Evolutionary conservation across 208 protist species (phyloP), one percentile per base, ranked within the genome.

Genomic region (Crithidia bombi): DNA sequence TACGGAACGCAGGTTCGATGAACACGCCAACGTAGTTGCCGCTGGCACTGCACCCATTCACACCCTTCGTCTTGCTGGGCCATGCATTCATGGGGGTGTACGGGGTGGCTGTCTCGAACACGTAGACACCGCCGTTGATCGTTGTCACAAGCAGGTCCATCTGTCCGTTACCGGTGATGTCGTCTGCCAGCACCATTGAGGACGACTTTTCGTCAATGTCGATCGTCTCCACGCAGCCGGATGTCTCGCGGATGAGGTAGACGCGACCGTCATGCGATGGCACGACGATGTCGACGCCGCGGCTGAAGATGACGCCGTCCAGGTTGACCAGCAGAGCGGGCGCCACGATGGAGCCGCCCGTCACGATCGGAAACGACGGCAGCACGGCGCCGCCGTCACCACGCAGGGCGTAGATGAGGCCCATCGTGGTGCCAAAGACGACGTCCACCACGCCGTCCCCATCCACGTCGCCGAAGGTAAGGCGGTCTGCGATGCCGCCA

Each of bases 161-260:
- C 39, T 94, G 82, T 2, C 94, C 96, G 73, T 97, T 92, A 25
- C 89, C 88, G 23, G 82, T 91, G 21, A 98, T 52, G 74, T 98
- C 96, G 59, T 97, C 90, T 10, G 88, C 89, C 15, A 98, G 79
- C 51, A 98, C 90, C 83, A 90, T 85, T 12, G 87, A 77, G 23
- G 89, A 96, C 30, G 89, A 88, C 57, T 87, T 86, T 61, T 98
- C 94, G 67, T 95, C 94, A 44, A 98, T 82, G 61, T 98, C 96
- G 50, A 98, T 86, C 28, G 56, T 79, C 61, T 97, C 82, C 30
- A 95, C 74, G 81, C 96, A 98, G n/a, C 79, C 78, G 1, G 71
- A 73, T 17, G 62, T 75, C 6, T 83, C 90, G 30, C 89, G 78
- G 15, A 98, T 84, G 21, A 96, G 73, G 69, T 98, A 98, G 46